Percentiles rank a stretch among this genome's conserved stretches.
Conservation (phyloP, 352 stramenopile genomes). For the Globisporangium splendens region DNA sequence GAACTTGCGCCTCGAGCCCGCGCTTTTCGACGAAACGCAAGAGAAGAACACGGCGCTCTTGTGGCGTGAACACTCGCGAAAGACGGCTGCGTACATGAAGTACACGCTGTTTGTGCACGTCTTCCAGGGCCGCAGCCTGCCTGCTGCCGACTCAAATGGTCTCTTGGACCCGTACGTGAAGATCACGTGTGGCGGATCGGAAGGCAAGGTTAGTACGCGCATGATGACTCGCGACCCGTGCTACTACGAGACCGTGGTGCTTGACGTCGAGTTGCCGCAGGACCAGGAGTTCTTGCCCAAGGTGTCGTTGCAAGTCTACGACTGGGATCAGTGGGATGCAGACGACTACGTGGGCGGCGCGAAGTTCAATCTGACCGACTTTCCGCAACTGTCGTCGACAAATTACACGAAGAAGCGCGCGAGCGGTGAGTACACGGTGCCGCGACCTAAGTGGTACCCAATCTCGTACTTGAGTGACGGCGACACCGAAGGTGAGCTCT, state of each 20-base stretch:
- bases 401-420: conserved; percentile 51
- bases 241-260: conserved; percentile 80
- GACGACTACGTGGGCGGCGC: conserved; percentile 70
- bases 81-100: conserved; percentile 62
- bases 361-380: conserved; percentile 57
- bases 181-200: conserved; percentile 71
- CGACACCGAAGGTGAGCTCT: conserved; percentile 68
- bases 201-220: conserved; percentile 54
- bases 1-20: conserved; percentile 57
- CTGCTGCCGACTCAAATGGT: conserved; percentile 70
- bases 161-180: conserved; percentile 83
- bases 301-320: conserved; percentile 71
- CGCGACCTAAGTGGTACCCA: conserved; percentile 68
- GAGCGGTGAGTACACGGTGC: conserved; percentile 48
- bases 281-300: conserved; percentile 60
- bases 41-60: conserved; percentile 36
- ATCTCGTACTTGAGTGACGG: conserved; percentile 56
- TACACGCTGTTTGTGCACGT: conserved; percentile 84
- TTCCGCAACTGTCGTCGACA: conserved; percentile 51
- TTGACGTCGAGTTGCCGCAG: conserved; percentile 77
- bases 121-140: conserved; percentile 72
- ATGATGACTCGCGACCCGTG: conserved; percentile 72
- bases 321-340: conserved; percentile 69
- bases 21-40: conserved; percentile 28
- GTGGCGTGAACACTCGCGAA: conserved; percentile 54